A percentile compares a stretch with the other conserved stretches of the same genome.
phyloP scores from a whole-genome alignment of 2,329 filamentous ascomycete species.

The Aureobasidium sp. region DNA sequence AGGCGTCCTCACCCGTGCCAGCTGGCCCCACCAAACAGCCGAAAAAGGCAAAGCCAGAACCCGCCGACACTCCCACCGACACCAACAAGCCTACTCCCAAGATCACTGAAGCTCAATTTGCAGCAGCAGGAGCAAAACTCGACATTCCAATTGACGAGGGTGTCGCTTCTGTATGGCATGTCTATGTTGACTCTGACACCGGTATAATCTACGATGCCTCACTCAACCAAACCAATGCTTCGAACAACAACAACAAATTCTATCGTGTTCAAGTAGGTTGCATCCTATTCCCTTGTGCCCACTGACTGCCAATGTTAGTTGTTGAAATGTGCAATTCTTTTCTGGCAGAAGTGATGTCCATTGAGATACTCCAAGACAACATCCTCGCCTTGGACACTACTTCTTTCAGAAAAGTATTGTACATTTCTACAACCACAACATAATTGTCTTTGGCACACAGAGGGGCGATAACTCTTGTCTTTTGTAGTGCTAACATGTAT shows the following conservation, averaged over 20 bases:
- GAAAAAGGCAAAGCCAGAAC: slow-evolving; percentile 19
- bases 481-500: background rate
- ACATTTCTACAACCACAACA: too few species aligned
- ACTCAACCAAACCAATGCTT: slow-evolving; percentile 68
- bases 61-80: slow-evolving; percentile 19
- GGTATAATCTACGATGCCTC: slow-evolving; percentile 71
- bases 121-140: slow-evolving; percentile 35
- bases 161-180: slow-evolving; percentile 32
- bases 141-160: slow-evolving; percentile 43
- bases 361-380: too few species aligned
- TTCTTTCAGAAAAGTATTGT: too few species aligned
- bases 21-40: slow-evolving; percentile 14
- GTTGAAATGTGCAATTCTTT: too few species aligned
- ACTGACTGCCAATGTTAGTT: too few species aligned
- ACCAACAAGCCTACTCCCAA: slow-evolving; percentile 31
- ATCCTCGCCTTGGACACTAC: too few species aligned
- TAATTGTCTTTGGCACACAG: too few species aligned
- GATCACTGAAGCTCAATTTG: slow-evolving; percentile 38
- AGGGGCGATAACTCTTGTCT: too few species aligned
- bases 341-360: too few species aligned
- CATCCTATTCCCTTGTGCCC: background rate
- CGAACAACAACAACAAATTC: slow-evolving; percentile 74
- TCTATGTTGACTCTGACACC: slow-evolving; percentile 54
- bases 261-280: slow-evolving; percentile 60
- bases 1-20: slow-evolving; percentile 4